These are phyloP conservation scores for Verticillium klebahnii DNA, from an alignment of 2,329 filamentous ascomycete species.

Conservation along the genomic window DNA sequence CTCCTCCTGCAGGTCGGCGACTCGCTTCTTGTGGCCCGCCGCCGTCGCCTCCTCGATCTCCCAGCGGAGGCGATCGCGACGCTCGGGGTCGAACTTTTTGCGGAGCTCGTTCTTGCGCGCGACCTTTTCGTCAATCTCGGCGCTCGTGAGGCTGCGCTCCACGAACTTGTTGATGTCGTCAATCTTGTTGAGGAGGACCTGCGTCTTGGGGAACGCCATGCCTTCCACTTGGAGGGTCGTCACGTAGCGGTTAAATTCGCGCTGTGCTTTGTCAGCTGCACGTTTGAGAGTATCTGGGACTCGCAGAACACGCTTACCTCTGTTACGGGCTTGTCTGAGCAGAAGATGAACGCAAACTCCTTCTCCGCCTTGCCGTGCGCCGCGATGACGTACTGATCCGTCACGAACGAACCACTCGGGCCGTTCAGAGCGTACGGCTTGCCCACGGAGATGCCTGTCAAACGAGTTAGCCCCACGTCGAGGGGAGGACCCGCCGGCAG, in stretches of 20 bases:
- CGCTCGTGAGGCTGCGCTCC: conserved; percentile 75
- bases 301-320: conserved; percentile 50
- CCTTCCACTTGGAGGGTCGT: conserved; percentile 68
- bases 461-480: conserved; percentile 8
- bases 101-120: conserved; percentile 65
- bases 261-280: conserved; percentile 32
- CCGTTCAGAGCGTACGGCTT: conserved; percentile 80
- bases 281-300: too few species aligned
- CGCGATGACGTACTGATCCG: conserved; percentile 78
- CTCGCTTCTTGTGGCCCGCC: conserved; percentile 55
- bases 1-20: conserved; percentile 51
- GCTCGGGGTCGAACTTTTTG: conserved; percentile 59
- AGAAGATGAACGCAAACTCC: conserved; percentile 85
- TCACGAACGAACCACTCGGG: conserved; percentile 73
- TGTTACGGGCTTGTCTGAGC: conserved; percentile 81
- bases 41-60: conserved; percentile 63
- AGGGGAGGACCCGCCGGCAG: not conserved
- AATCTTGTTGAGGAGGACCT: conserved; percentile 65
- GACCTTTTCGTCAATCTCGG: conserved; percentile 76
- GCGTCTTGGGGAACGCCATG: conserved; percentile 68
- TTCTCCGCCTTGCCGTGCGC: conserved; percentile 79
- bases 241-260: conserved; percentile 78
- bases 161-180: conserved; percentile 76
- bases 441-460: conserved; percentile 69
- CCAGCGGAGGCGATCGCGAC: conserved; percentile 63